Evolutionary conservation across 371 early-diverging fungal species (phyloP).

Genomic region (Mucor sp.): DNA sequence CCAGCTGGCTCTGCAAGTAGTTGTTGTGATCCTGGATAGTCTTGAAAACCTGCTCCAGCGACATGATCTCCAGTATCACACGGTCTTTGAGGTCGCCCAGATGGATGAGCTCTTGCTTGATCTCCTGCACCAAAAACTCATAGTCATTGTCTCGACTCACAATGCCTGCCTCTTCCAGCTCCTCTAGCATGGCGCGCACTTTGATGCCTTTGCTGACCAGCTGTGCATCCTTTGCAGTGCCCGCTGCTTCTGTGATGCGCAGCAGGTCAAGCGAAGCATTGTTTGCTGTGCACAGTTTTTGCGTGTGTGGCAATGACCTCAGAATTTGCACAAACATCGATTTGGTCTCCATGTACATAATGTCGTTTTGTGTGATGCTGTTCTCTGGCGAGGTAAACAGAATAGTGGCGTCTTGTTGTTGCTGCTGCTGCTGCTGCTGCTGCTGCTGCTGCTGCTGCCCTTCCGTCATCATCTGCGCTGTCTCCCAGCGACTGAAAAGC

Average conservation of each 20-base stretch:
- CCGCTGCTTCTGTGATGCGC: constrained; percentile 78
- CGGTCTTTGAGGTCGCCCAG: constrained; percentile 85
- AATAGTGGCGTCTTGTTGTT: constrained; percentile 51
- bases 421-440: neutral
- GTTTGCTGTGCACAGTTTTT: neutral
- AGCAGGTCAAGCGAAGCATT: constrained; percentile 55
- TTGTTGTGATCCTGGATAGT: constrained; percentile 91
- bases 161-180: constrained; percentile 81
- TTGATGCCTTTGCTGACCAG: constrained; percentile 91
- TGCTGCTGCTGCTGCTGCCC: constrained; percentile 24
- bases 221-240: constrained; percentile 84
- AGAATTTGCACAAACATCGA: constrained; percentile 91
- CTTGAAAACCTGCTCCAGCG: constrained; percentile 79
- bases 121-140: constrained; percentile 84
- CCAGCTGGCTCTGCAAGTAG: constrained; percentile 82
- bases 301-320: constrained; percentile 72
- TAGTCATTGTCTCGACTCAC: constrained; percentile 79
- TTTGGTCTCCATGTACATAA: constrained; percentile 94
- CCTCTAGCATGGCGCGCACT: constrained; percentile 88
- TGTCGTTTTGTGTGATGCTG: constrained; percentile 88
- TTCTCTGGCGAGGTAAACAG: constrained; percentile 69
- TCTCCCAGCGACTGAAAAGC: constrained; percentile 90
- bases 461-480: constrained; percentile 38
- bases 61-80: constrained; percentile 71
- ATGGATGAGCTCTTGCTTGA: constrained; percentile 83